Evolutionary conservation across 1,139 yeast species (phyloP), one percentile per base, ranked within the genome.

Genomic region (Ogataea hybrid): DNA sequence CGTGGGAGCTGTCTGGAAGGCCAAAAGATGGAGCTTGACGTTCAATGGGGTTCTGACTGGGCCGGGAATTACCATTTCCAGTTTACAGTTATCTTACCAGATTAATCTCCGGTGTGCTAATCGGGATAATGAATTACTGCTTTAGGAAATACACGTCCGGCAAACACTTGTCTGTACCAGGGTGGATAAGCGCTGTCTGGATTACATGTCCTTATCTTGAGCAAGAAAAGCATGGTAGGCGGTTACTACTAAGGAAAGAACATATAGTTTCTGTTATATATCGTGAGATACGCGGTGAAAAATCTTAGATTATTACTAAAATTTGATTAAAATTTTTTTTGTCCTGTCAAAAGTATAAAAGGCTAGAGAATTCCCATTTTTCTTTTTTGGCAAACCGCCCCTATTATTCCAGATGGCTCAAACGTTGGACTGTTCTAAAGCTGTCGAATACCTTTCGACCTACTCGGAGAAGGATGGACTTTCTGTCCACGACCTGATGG

Each of bases 391-490:
- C 46, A 39, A 42, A 35, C 37, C 22, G 46, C 42, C 46, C 46
- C 35, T 32, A 30, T 29, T 42, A 39, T 17, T 29, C 16, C 33
- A n/a, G 30, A 39, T 39, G 42, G 37, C 42, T 25, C 37, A 39
- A 39, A 33, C 25, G 11, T 33, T 39, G 35, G 86, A 84, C 64
- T 65, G 75, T 56, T 53, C 85, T 41, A 75, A 77, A 54, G 97
- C 97, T 53, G 61, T 83, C 49, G 78, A 81, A 48, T 72, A 73
- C 64, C 76, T 92, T 55, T 69, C 76, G 52, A 68, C 77, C 52
- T 90, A 87, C 73, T 56, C 76, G 50, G 66, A 71, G 57, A 81
- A 77, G 63, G 98, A 92, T 67, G 99, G 98, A 51, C 77, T 92
- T 56, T 83, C 87, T 53, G 84, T 86, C 60, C 73, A 78, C 48